Base-by-base conservation (phyloP, 2,329 filamentous ascomycete species). In the Penicillium nordicum region DNA sequence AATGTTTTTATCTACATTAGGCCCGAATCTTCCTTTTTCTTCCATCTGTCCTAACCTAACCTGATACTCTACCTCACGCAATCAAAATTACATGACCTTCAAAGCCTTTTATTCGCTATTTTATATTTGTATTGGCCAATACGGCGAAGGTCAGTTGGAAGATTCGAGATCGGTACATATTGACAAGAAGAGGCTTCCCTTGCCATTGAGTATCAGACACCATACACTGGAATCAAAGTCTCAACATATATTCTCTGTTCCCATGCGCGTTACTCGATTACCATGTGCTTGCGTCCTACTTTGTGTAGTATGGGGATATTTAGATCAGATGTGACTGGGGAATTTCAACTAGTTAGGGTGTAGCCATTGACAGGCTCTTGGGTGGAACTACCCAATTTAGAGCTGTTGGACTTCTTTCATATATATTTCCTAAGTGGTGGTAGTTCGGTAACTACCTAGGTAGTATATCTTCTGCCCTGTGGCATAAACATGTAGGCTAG, bases 1-100 rank as follows among this genome's bases (percentile, higher is more conserved):
- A 76, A 67, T 58, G 58, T 66, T 68, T 65, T 63, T 62, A 38
- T 44, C 40, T 65, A 60, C 60, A 56, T 68, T 65, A 66, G 63
- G 63, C 65, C 62, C 59, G 63, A 59, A 55, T 64, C 55, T 63
- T 63, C 62, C 60, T 61, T 63, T 70, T 66, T 52, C 52, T 64
- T 62, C 60, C 57, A 65, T 61, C 65, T 59, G 62, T 69, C 65
- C 64, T 72, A 69, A 71, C 65, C 61, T 68, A 62, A 66, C 64
- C 67, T 65, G 59, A 63, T 69, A 63, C 64, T 67, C 62, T 67
- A 69, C 69, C 69, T 71, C 64, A 69, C 67, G 67, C 67, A 69
- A 72, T 70, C 68, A 72, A 71, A 71, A 72, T 67, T 67, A 67
- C 64, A 71, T 68, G 60, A 65, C 62, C 62, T 43, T 51, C 59